Base-by-base conservation (phyloP, 2,329 filamentous ascomycete species). In the Teratosphaeria epicoccoides region DNA sequence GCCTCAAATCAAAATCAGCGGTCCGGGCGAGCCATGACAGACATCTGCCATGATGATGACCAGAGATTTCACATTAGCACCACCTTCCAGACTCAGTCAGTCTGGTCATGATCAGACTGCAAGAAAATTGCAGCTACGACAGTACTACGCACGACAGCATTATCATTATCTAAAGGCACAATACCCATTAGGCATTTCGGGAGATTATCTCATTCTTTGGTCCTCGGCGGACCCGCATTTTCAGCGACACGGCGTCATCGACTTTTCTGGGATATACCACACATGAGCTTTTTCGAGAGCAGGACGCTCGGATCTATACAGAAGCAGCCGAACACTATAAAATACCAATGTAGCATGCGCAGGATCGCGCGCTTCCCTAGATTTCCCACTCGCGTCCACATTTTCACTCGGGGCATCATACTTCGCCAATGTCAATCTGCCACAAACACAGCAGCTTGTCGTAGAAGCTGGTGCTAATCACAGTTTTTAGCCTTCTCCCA, bases 401-500 rank as follows among this genome's bases (percentile, higher is more conserved):
- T 9, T 17, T 40, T 14, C 46, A 14, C 10, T 24, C 28, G 10
- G 11, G 28, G 28, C 28, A 17, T 40, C 33, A 17, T 12, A 22
- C 17, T 24, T 7, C 20, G 17, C 46, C 47, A 24, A 51, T 11
- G 20, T 55, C 48, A 22, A 53, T 56, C 29, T 52, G 49, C 85
- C 86, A 90, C 1, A 87, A 60, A 66, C 84, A 88, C 26, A 89
- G 62, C 45, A 84, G 66, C 62, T 76, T 80, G 66, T 89, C 85
- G 58, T 89, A 89, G 59, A 89, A 90, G 65, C 85, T 89, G 0
- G 84, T 88, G 22, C 83, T 86, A 1, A 88, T 72, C 59, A 82
- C 78, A 20, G 72, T 70, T 52, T 62, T 64, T 46, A 28, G 57
- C 59, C 49, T 47, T 63, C 60, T 6, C 49, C 49, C 23, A 52